phyloP scores from a whole-genome alignment of 805 yeast species.

The Lachancea fermentati region DNA sequence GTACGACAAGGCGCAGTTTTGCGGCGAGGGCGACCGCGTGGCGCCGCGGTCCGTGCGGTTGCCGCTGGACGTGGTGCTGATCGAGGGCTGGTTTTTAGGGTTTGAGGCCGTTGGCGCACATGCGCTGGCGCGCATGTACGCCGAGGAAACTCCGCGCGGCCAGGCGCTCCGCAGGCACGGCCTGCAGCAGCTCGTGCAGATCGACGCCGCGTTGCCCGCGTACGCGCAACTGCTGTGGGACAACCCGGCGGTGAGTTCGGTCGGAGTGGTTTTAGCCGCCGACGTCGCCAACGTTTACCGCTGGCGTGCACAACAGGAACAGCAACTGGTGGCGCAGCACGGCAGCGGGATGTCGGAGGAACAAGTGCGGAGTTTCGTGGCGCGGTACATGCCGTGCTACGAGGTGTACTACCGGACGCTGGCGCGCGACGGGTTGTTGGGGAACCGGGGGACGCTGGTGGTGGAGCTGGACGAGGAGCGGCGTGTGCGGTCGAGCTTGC shows the following conservation, averaged over 20 bases:
- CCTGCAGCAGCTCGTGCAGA: slow-evolving; percentile 25
- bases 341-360: slow-evolving; percentile 81
- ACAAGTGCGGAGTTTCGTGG: slow-evolving; percentile 63
- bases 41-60: slow-evolving; percentile 21
- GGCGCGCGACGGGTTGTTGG: slow-evolving; percentile 1
- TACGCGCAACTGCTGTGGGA: slow-evolving; percentile 42
- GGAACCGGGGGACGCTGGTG: slow-evolving; percentile 26
- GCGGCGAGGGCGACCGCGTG: slow-evolving; percentile 78
- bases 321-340: slow-evolving; percentile 21
- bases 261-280: slow-evolving; percentile 59
- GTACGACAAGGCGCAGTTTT: slow-evolving; percentile 69
- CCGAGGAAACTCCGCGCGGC: slow-evolving; percentile 12
- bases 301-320: slow-evolving; percentile 70
- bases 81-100: slow-evolving; percentile 97
- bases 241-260: slow-evolving; percentile 51
- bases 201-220: slow-evolving; percentile 47
- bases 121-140: neutral
- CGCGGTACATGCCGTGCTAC: slow-evolving; percentile 84
- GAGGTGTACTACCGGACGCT: slow-evolving; percentile 49
- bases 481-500: no score
- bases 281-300: slow-evolving; percentile 50
- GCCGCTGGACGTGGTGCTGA: slow-evolving; percentile 58
- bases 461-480: slow-evolving; percentile 28
- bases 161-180: slow-evolving; percentile 25
- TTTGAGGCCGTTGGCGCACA: slow-evolving; percentile 37